A percentile compares a stretch with the other conserved stretches of the same genome.
These are phyloP conservation scores for Pseudocercospora macadamiae DNA, from an alignment of 2,329 filamentous ascomycete genomes.

Conservation along the genomic window DNA sequence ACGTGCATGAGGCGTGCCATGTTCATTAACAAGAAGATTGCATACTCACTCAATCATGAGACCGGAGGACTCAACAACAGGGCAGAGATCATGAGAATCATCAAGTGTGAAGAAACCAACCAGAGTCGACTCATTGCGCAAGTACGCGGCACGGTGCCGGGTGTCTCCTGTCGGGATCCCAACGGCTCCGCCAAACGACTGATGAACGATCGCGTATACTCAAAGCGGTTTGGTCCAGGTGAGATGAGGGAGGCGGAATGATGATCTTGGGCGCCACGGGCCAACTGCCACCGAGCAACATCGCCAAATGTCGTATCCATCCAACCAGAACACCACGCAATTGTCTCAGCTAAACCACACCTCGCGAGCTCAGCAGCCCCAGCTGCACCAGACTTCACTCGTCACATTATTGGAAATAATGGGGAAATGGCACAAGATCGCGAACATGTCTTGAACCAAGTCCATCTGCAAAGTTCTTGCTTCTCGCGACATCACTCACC, in stretches of 20 bases:
- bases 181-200: not conserved
- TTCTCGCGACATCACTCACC: not conserved
- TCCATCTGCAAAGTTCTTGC: not conserved
- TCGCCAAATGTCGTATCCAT: not conserved
- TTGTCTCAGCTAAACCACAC: not conserved
- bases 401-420: not conserved
- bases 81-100: not conserved
- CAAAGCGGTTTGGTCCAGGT: not conserved
- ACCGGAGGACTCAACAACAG: too few relatives aligned
- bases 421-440: not conserved
- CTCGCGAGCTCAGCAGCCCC: not conserved
- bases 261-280: not conserved
- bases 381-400: not conserved
- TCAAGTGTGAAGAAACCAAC: not conserved
- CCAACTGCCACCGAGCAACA: not conserved
- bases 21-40: too few relatives aligned
- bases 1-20: too few relatives aligned
- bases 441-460: not conserved
- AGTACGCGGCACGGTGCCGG: not conserved
- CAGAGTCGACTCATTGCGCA: not conserved
- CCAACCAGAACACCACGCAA: not conserved
- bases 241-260: conserved; percentile 1
- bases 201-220: not conserved
- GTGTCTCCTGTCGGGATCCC: not conserved
- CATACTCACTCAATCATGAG: too few relatives aligned